These are phyloP conservation scores for Cymbopogon citratus DNA, from an alignment of 176 grass and related monocot genomes.

Conservation along the genomic window DNA sequence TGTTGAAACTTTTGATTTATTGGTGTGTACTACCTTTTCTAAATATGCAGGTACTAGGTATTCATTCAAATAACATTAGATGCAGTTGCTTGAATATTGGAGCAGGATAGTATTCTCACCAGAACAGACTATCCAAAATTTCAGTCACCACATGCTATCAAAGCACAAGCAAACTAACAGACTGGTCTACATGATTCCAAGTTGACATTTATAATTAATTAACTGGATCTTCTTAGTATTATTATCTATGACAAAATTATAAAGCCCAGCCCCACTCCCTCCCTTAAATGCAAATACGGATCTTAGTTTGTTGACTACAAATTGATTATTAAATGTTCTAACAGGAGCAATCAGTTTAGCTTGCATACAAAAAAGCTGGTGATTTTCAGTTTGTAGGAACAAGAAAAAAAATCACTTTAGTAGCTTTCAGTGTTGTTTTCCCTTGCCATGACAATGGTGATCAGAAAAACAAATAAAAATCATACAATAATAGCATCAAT, in stretches of 20 bases:
- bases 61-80: neutral
- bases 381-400: neutral
- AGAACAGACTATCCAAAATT: neutral
- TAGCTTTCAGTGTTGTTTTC: constrained; percentile 1
- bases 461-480: neutral
- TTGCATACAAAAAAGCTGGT: neutral
- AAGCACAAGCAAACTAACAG: neutral
- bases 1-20: neutral
- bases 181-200: neutral
- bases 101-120: neutral
- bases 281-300: neutral
- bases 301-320: neutral
- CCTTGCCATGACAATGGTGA: neutral
- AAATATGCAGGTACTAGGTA: neutral
- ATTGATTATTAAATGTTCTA: neutral
- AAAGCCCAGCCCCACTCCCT: no score
- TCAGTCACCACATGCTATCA: neutral
- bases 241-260: neutral
- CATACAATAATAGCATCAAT: neutral
- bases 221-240: neutral
- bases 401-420: neutral
- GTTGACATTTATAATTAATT: neutral
- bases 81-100: neutral
- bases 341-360: neutral
- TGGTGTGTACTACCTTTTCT: neutral